These are phyloP conservation scores for Amoeboradix gromovi DNA, from an alignment of 371 early-diverging fungal species.

Conservation along the genomic window DNA sequence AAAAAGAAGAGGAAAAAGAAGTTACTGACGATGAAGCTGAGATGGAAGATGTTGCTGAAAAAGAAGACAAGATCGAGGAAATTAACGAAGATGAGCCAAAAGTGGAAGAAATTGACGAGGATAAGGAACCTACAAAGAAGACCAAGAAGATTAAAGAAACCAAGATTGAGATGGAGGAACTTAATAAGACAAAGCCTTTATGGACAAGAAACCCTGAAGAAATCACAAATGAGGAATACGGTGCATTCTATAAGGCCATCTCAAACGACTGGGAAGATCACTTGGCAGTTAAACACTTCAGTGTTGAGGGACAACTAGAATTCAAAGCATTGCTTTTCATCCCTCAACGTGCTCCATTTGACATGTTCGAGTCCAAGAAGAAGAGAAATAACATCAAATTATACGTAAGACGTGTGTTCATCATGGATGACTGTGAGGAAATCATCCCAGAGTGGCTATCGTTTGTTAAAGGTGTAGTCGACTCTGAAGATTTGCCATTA, in stretches of 20 bases:
- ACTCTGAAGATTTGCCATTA: conserved; percentile 71
- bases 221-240: conserved; percentile 42
- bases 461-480: conserved; percentile 47
- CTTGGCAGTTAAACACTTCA: conserved; percentile 22
- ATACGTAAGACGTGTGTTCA: conserved; percentile 74
- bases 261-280: conserved; percentile 31
- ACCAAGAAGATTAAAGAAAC: conserved; percentile 44
- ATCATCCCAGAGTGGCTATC: conserved; percentile 48
- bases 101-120: conserved; percentile 18
- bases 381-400: conserved; percentile 42
- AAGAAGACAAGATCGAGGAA: conserved; percentile 11
- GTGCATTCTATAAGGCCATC: conserved; percentile 49
- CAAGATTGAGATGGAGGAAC: conserved; percentile 36
- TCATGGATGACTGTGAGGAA: conserved; percentile 62
- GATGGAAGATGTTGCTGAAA: conserved; percentile 10
- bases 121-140: conserved; percentile 23
- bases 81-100: conserved; percentile 13
- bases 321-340: conserved; percentile 57
- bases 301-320: conserved; percentile 58
- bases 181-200: conserved; percentile 66
- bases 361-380: conserved; percentile 26
- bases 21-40: conserved; percentile 12
- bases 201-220: conserved; percentile 61
- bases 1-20: conserved; percentile 13
- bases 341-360: conserved; percentile 32